These are phyloP conservation scores for Sporisorium sorghi DNA, from an alignment of 1,284 basidiomycete genomes.

Conservation along the genomic window DNA sequence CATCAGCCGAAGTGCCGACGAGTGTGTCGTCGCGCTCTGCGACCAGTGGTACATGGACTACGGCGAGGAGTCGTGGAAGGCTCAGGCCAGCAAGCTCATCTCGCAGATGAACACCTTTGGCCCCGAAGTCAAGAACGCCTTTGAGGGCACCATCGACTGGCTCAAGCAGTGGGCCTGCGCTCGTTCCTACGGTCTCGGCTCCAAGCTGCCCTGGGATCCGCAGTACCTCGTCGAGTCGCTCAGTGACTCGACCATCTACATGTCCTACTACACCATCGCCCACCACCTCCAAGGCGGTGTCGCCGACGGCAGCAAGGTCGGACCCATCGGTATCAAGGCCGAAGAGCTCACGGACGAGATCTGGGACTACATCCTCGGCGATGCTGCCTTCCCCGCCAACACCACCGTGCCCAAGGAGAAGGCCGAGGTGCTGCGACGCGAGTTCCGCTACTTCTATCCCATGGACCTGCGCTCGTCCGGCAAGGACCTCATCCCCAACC, in stretches of 20 bases:
- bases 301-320: slow-evolving; percentile 82
- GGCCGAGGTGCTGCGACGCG: slow-evolving; percentile 85
- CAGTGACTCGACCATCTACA: slow-evolving; percentile 98
- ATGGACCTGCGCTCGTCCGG: slow-evolving; percentile 99
- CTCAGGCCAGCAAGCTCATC: slow-evolving; percentile 84
- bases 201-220: slow-evolving; percentile 95
- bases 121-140: slow-evolving; percentile 87
- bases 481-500: slow-evolving; percentile 96
- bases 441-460: slow-evolving; percentile 98
- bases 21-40: slow-evolving; percentile 96
- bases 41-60: slow-evolving; percentile 99
- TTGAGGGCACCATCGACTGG: slow-evolving; percentile 93
- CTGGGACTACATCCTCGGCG: slow-evolving; percentile 92
- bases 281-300: slow-evolving; percentile 72
- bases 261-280: slow-evolving; percentile 96
- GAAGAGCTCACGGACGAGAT: slow-evolving; percentile 97
- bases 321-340: slow-evolving; percentile 84
- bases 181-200: slow-evolving; percentile 93
- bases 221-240: slow-evolving; percentile 96
- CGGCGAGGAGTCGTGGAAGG: slow-evolving; percentile 89
- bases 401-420: slow-evolving; percentile 79
- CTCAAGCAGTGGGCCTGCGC: slow-evolving; percentile 99
- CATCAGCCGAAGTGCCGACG: slow-evolving; percentile 88
- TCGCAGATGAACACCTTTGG: slow-evolving; percentile 90
- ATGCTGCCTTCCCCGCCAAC: slow-evolving; percentile 80